phyloP scores from a whole-genome alignment of 2,329 filamentous ascomycete genomes.

The Phaeoacremonium minimum region DNA sequence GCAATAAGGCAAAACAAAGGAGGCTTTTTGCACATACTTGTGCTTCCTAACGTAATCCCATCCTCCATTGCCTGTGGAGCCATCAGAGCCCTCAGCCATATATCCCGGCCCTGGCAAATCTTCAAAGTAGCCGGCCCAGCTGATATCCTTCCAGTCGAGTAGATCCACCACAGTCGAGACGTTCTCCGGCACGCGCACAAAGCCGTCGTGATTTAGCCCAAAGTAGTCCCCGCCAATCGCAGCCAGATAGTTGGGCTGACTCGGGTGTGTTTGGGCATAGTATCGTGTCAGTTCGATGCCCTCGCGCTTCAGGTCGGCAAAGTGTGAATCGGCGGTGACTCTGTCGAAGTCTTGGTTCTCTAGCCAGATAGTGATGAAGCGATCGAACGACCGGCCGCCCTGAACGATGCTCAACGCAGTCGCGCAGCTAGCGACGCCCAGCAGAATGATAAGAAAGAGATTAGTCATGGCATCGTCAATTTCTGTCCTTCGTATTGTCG shows the following conservation, averaged over 20 bases:
- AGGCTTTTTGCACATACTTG: constrained; percentile 20
- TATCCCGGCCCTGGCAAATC: constrained; percentile 39
- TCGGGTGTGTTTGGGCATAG: constrained; percentile 66
- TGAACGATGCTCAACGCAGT: constrained; percentile 19
- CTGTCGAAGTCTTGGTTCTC: constrained; percentile 41
- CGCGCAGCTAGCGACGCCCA: neutral
- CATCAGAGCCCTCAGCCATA: constrained; percentile 35
- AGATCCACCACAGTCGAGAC: constrained; percentile 42
- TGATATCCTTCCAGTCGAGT: constrained; percentile 32
- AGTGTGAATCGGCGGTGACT: constrained; percentile 30
- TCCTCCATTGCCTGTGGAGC: constrained; percentile 18
- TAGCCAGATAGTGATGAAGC: constrained; percentile 39
- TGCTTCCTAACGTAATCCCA: constrained; percentile 39
- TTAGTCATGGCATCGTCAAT: too few relatives aligned
- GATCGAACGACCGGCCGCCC: constrained; percentile 30
- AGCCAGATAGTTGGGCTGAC: constrained; percentile 72
- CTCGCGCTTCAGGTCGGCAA: constrained; percentile 33
- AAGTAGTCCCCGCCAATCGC: constrained; percentile 64
- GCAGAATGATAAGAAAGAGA: too few relatives aligned
- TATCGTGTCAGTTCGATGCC: constrained; percentile 45
- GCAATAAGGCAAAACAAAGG: neutral
- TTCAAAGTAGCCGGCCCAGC: constrained; percentile 42
- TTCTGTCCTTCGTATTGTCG: too few relatives aligned
- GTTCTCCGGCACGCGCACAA: constrained; percentile 35
- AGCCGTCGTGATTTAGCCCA: constrained; percentile 39